A percentile compares a stretch with the other conserved stretches of the same genome.
Conservation (phyloP, 2,329 filamentous ascomycete genomes). For the Verticillium longisporum region DNA sequence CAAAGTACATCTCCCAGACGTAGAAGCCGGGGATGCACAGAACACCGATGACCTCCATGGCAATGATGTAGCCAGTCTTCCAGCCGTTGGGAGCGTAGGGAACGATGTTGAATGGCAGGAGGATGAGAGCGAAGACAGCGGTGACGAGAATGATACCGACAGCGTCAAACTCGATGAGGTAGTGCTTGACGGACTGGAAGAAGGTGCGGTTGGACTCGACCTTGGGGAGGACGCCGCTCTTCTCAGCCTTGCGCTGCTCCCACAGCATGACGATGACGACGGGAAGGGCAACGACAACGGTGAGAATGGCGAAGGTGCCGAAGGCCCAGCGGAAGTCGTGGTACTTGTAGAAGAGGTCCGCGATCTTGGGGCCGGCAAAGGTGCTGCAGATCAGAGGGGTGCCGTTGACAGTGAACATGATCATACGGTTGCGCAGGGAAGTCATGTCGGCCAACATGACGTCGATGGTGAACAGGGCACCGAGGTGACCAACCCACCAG, state of each 20-base stretch:
- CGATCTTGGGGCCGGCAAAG: conserved; percentile 35
- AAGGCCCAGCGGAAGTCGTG: conserved; percentile 42
- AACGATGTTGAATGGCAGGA: conserved; percentile 51
- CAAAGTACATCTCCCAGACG: conserved; percentile 50
- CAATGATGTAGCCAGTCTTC: conserved; percentile 34
- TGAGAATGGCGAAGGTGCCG: conserved; percentile 56
- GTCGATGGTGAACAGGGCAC: conserved; percentile 30
- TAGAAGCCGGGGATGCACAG: conserved; percentile 41
- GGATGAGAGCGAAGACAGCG: conserved; percentile 41
- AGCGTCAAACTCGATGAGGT: conserved; percentile 51
- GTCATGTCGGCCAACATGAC: conserved; percentile 38
- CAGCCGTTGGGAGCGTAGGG: conserved; percentile 32
- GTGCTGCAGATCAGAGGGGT: conserved; percentile 36
- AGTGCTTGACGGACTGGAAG: conserved; percentile 40
- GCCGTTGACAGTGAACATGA: conserved; percentile 34
- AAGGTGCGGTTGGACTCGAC: conserved; percentile 37
- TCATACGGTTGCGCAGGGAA: conserved; percentile 32
- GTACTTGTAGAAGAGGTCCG: conserved; percentile 28
- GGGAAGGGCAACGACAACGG: conserved; percentile 39
- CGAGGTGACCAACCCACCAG: conserved; percentile 51
- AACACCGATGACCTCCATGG: conserved; percentile 43
- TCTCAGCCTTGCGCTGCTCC: conserved; percentile 39
- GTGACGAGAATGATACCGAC: conserved; percentile 42
- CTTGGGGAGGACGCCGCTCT: conserved; percentile 36
- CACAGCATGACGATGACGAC: conserved; percentile 25